phyloP scores from a whole-genome alignment of 768 basidiomycete species.

The Mrakia gelida region DNA sequence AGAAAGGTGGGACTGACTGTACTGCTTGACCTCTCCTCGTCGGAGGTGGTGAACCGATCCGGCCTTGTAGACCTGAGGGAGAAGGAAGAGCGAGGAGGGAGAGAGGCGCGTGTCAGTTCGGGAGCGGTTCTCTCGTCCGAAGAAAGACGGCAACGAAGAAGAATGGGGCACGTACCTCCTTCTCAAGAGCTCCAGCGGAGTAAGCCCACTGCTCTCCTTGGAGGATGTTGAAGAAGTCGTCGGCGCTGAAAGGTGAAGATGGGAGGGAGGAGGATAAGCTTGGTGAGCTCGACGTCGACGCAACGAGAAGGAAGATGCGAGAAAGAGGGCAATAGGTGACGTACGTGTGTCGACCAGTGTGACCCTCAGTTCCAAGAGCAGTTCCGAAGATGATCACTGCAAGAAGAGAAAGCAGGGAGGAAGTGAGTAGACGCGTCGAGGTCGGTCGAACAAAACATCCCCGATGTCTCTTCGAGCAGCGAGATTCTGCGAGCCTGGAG shows the following conservation, averaged over 20 bases:
- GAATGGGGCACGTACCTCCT: constrained; percentile 54
- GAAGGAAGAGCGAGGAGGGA: not conserved
- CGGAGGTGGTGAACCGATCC: constrained; percentile 81
- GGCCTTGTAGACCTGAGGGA: constrained; percentile 56
- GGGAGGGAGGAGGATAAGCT: not conserved
- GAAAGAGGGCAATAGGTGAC: not conserved
- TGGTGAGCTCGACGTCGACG: not conserved
- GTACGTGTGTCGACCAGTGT: constrained; percentile 76
- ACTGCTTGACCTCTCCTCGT: constrained; percentile 85
- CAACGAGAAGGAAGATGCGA: not conserved
- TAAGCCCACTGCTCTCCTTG: constrained; percentile 95
- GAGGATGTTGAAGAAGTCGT: constrained; percentile 97
- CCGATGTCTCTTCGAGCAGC: too few species aligned
- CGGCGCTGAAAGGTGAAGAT: constrained; percentile 50
- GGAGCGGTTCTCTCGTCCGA: not conserved
- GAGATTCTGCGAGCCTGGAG: not conserved
- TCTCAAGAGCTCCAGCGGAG: constrained; percentile 68
- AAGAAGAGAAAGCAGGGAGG: not conserved
- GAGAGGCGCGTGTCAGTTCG: not conserved
- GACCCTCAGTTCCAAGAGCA: constrained; percentile 94
- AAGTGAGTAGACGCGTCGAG: not conserved
- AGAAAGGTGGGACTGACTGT: constrained; percentile 48
- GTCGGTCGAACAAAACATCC: not conserved
- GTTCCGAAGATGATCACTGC: constrained; percentile 72
- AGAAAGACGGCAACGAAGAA: not conserved